A percentile compares a stretch with the other conserved stretches of the same genome.
Conservation (phyloP, 305 asterid species). For the Fraxinus velutina region DNA sequence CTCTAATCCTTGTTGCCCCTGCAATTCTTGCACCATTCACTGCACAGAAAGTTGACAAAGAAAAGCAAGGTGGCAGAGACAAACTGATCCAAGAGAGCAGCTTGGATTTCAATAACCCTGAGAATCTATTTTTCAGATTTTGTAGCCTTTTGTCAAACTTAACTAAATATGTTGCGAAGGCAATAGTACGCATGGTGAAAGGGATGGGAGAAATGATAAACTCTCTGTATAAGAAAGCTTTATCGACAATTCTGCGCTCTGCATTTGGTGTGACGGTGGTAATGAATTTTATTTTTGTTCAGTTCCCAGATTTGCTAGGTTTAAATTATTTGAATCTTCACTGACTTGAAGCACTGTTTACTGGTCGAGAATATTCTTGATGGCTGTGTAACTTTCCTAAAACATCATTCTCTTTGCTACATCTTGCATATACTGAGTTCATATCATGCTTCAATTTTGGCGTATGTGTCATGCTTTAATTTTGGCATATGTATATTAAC, state of each 20-base stretch:
- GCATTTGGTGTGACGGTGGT: conserved; percentile 70
- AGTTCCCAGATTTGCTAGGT: conserved; percentile 11
- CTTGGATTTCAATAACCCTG: conserved; percentile 30
- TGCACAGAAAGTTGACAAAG: conserved; percentile 28
- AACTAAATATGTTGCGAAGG: conserved; percentile 37
- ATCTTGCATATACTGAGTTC: background rate
- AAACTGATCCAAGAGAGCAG: conserved; percentile 36
- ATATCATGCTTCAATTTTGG: background rate
- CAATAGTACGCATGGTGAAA: conserved; percentile 35
- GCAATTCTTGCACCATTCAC: conserved; percentile 74
- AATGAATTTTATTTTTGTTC: conserved; percentile 23
- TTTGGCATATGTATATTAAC: background rate
- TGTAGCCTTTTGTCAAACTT: conserved; percentile 40
- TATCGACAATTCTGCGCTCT: conserved; percentile 72
- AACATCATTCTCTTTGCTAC: background rate
- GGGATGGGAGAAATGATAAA: conserved; percentile 62
- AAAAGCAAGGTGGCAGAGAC: conserved; percentile 33
- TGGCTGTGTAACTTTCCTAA: background rate
- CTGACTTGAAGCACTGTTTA: background rate
- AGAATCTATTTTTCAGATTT: conserved; percentile 38
- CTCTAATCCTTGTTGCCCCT: conserved; percentile 86
- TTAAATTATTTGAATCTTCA: background rate
- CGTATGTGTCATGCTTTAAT: background rate
- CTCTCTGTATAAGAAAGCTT: conserved; percentile 57
- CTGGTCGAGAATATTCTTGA: background rate